Evolutionary conservation across 129 eudicot species (phyloP), one percentile per base, ranked within the genome.

Genomic region (Saposhnikovia divaricata): DNA sequence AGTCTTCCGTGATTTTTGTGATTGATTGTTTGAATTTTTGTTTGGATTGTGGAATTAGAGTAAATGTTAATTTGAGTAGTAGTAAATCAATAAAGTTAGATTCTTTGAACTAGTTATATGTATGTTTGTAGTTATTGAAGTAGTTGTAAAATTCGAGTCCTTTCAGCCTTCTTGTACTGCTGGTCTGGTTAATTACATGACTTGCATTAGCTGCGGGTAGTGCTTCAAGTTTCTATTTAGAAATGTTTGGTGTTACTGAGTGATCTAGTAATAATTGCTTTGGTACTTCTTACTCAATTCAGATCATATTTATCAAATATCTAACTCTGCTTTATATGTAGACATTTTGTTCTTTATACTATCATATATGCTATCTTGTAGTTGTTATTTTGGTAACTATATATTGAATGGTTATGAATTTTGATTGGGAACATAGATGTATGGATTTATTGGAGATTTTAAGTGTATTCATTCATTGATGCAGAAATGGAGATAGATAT

Each of bases 401-500:
- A 7, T 21, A 37, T 37, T 15, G 47, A n/a, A 11, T 25, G 73
- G 27, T 53, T 38, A 21, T 59, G 34, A 34, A 77, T 38, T 25
- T 77, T 37, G 27, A 77, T 42, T 79, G 39, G 23, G 44, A 66
- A n/a, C 23, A 15, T 28, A 47, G 12, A 38, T 72, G 28, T 59
- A 27, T 40, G 71, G 57, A 75, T 81, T 37, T 84, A 68, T 72
- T 45, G 82, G 4, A 69, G 47, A 38, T 21, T 18, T 78, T 23
- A 53, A 78, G 44, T n/a, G 6, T 27, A 15, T 44, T 70, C 82
- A 72, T 59, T 73, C 59, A 78, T 78, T 83, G 5, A 10, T 79
- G 69, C 82, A 93, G 98, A 80, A 93, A 93, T n/a, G 98, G 98
- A 59, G 98, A 93, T 76, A 86, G 87, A 70, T 93, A 93, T 74